Percentiles rank a stretch among this genome's conserved stretches.
Evolutionary conservation across 805 yeast species (phyloP).

Genomic region (Saturnispora quitensis): DNA sequence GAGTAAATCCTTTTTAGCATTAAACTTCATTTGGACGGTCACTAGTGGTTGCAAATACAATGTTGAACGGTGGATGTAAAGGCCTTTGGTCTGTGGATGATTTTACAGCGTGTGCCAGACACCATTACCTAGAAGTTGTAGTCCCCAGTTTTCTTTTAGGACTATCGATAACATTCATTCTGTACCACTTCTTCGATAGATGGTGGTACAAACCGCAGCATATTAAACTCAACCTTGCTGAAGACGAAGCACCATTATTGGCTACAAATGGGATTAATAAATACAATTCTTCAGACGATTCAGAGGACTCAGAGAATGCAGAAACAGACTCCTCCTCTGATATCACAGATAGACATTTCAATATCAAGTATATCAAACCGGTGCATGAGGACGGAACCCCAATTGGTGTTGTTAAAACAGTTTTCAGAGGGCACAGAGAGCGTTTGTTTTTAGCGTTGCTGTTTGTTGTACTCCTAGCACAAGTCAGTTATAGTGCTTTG

Average conservation of each 20-base stretch:
- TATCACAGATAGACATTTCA: conserved; percentile 50
- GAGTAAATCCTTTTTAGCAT: background rate
- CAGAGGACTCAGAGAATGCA: background rate
- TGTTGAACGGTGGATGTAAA: conserved; percentile 12
- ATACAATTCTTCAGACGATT: background rate
- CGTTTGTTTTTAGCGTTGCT: conserved; percentile 43
- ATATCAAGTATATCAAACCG: conserved; percentile 45
- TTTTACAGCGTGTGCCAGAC: conserved; percentile 39
- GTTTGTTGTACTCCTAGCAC: conserved; percentile 30
- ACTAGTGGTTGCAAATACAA: background rate
- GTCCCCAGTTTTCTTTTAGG: conserved; percentile 25
- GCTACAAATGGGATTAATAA: background rate
- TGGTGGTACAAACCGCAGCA: background rate
- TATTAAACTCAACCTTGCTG: background rate
- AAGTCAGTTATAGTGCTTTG: conserved; percentile 30
- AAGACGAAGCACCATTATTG: conserved; percentile 1
- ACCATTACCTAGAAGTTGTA: conserved; percentile 25
- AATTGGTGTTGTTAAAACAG: conserved; percentile 42
- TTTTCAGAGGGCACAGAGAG: conserved; percentile 44
- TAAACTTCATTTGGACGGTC: background rate
- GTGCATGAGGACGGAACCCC: conserved; percentile 52
- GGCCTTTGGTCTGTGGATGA: conserved; percentile 32
- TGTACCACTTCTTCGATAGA: conserved; percentile 2
- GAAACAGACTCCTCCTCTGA: background rate
- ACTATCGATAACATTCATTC: conserved; percentile 23